Conservation (phyloP, 768 basidiomycete species). For the Tylopilus subfusipes region DNA sequence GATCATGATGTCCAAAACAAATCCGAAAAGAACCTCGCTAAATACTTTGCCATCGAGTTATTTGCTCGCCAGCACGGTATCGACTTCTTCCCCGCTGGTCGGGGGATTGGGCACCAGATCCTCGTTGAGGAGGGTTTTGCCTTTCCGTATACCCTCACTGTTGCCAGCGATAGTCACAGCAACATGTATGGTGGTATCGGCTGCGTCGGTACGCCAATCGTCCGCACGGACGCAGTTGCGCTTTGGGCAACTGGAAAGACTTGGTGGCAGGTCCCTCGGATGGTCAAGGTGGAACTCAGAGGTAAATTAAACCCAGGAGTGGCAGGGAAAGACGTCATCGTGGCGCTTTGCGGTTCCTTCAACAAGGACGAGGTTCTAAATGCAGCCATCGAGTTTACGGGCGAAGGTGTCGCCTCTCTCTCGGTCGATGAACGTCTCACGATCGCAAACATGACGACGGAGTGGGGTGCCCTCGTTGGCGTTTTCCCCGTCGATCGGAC, state of each 20-base stretch:
- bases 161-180: conserved; percentile 93
- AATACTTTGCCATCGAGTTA: conserved; percentile 88
- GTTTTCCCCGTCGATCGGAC: conserved; percentile 90
- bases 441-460: conserved; percentile 99
- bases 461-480: conserved; percentile 97
- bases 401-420: conserved; percentile 76
- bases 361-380: conserved; percentile 97
- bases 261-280: conserved; percentile 99
- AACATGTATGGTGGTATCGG: conserved; percentile 99
- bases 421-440: conserved; percentile 90
- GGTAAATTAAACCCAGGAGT: conserved; percentile 84
- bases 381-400: conserved; percentile 93
- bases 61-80: conserved; percentile 83
- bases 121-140: conserved; percentile 99
- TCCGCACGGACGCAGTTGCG: conserved; percentile 90
- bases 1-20: conserved; percentile 99
- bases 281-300: conserved; percentile 90
- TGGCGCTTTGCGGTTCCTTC: conserved; percentile 93
- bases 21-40: conserved; percentile 81
- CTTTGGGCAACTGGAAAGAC: conserved; percentile 98
- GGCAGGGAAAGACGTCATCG: conserved; percentile 97
- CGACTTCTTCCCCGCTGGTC: conserved; percentile 96
- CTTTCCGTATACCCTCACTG: conserved; percentile 92
- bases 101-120: conserved; percentile 97
- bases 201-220: conserved; percentile 95